phyloP scores from a whole-genome alignment of 306 rosid genomes.

The Glycine latifolia region DNA sequence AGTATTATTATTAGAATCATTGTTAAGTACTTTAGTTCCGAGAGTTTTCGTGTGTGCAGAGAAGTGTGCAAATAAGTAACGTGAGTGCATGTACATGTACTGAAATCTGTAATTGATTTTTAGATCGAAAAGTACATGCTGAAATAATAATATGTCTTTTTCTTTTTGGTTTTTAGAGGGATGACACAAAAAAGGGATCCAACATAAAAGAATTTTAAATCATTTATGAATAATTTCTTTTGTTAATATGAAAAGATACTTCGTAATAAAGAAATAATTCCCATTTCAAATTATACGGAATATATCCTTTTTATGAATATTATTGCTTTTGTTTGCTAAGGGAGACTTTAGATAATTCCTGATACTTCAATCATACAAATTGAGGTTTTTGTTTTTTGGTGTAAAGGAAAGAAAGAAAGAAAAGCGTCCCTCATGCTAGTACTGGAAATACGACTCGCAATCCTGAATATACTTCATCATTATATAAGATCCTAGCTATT shows the following conservation, averaged over 20 bases:
- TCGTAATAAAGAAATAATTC: not conserved
- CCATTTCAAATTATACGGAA: not conserved
- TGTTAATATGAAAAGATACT: not conserved
- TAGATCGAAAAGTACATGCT: not conserved
- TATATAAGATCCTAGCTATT: not conserved
- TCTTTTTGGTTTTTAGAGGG: not conserved
- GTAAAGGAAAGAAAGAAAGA: too few species aligned
- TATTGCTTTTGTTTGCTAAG: not conserved
- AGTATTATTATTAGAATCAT: not conserved
- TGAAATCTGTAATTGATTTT: not conserved
- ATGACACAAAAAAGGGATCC: not conserved
- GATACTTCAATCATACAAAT: conserved; percentile 11
- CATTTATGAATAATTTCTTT: not conserved
- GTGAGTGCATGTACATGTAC: conserved; percentile 34
- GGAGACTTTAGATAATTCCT: not conserved
- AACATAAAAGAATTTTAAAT: not conserved
- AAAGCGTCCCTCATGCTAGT: too few species aligned
- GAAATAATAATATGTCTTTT: not conserved
- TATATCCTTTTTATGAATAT: not conserved
- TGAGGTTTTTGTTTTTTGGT: not conserved
- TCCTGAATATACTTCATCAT: not conserved
- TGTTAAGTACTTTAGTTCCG: conserved; percentile 4
- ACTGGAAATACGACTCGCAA: not conserved
- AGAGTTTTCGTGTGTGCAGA: conserved; percentile 39
- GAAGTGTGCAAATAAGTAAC: conserved; percentile 30